Evolutionary conservation across 352 stramenopile species (phyloP).

Genomic region (Phytopythium mirpurense): DNA sequence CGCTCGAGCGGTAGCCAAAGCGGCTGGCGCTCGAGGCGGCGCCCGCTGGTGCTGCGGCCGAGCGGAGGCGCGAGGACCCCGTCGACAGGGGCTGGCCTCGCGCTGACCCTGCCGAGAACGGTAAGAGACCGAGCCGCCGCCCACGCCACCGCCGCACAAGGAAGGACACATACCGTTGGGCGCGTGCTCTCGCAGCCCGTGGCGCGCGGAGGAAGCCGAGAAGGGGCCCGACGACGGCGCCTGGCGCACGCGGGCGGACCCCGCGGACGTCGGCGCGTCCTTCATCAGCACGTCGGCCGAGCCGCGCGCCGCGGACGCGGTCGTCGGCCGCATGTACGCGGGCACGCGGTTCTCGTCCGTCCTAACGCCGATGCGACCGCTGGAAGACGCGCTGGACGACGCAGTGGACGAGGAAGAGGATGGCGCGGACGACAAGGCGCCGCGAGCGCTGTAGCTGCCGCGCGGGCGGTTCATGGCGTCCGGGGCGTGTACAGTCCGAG

Average conservation of each 20-base stretch:
- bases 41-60: not conserved
- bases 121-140: not conserved
- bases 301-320: conserved; percentile 4
- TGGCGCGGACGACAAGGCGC: not conserved
- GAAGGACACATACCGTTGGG: conserved; percentile 14
- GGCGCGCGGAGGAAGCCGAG: conserved; percentile 3
- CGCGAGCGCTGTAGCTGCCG: conserved; percentile 8
- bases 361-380: not conserved
- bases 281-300: conserved; percentile 3
- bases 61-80: conserved; percentile 9
- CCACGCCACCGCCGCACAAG: not conserved
- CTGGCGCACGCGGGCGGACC: conserved; percentile 3
- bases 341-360: conserved; percentile 31
- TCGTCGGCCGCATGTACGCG: conserved; percentile 16
- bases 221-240: conserved; percentile 4
- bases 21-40: not conserved
- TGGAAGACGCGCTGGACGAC: not conserved
- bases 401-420: not conserved
- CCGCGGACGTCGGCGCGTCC: conserved; percentile 3
- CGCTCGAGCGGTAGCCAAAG: conserved; percentile 10
- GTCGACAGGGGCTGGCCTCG: conserved; percentile 24
- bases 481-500: not conserved
- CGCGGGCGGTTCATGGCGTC: conserved; percentile 1
- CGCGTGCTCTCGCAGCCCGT: conserved; percentile 8
- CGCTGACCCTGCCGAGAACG: not conserved